These are phyloP conservation scores for Solanum lycopersicoides DNA, from an alignment of 257 asterid genomes.

Conservation along the genomic window DNA sequence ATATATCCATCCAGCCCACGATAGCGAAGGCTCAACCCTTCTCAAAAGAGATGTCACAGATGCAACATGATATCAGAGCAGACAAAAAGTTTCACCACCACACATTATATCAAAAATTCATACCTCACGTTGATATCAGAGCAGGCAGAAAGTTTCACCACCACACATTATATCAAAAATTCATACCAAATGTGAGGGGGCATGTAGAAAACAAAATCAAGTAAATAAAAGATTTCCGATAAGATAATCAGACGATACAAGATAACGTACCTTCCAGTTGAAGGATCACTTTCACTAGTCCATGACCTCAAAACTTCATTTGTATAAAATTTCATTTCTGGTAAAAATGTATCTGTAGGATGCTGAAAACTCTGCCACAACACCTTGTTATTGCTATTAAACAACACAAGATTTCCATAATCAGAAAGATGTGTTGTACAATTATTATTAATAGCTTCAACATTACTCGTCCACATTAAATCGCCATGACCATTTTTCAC, in stretches of 20 bases:
- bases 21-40: not conserved
- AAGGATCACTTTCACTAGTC: constrained; percentile 47
- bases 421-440: constrained; percentile 29
- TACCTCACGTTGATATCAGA: not conserved
- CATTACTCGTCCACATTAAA: constrained; percentile 33
- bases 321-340: constrained; percentile 40
- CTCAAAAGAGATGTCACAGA: not conserved
- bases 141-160: not conserved
- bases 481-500: constrained; percentile 18
- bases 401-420: constrained; percentile 34
- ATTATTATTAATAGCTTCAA: constrained; percentile 7
- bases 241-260: not conserved
- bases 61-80: not conserved
- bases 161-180: not conserved
- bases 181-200: not conserved
- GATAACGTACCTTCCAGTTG: constrained; percentile 25
- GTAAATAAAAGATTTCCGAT: not conserved
- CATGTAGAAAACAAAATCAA: not conserved
- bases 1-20: not conserved
- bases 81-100: not conserved
- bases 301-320: constrained; percentile 42
- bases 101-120: not conserved
- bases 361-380: constrained; percentile 50
- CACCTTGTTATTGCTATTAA: not conserved
- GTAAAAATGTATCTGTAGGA: constrained; percentile 60